Conservation (phyloP, 1,284 basidiomycete genomes). For the Gomphus bonarii region DNA sequence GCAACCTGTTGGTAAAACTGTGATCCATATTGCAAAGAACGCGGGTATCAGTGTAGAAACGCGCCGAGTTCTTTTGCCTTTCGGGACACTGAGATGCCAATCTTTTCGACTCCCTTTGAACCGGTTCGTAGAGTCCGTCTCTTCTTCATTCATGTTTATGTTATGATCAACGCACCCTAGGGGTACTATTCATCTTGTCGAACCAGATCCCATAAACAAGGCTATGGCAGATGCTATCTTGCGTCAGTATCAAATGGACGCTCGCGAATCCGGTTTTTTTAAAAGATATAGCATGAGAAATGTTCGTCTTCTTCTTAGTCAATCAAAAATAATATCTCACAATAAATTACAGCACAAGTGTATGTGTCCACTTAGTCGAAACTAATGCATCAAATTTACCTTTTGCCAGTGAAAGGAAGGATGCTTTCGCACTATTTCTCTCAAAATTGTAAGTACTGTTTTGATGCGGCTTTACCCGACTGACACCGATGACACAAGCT, state of each 20-base stretch:
- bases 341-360: conserved; percentile 46
- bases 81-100: not conserved
- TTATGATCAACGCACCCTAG: conserved; percentile 24
- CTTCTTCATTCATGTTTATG: not conserved
- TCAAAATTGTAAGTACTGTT: conserved; percentile 52
- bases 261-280: conserved; percentile 41
- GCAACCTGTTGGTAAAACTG: not conserved
- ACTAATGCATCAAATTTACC: not conserved
- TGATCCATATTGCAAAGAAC: not conserved
- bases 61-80: not conserved
- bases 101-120: not conserved
- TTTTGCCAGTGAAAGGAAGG: conserved; percentile 45
- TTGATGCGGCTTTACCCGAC: not conserved
- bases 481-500: conserved; percentile 27
- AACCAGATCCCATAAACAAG: conserved; percentile 30
- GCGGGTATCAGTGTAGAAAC: not conserved
- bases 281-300: conserved; percentile 56
- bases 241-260: conserved; percentile 52
- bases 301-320: conserved; percentile 28
- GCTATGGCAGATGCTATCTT: conserved; percentile 45
- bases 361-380: conserved; percentile 20
- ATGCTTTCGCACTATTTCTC: conserved; percentile 73
- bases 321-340: conserved; percentile 6
- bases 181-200: conserved; percentile 53
- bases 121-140: not conserved